Percentiles rank a stretch among this genome's conserved stretches.
Evolutionary conservation across 345 rosid genomes (phyloP).

Genomic region (Lepidium sativum): DNA sequence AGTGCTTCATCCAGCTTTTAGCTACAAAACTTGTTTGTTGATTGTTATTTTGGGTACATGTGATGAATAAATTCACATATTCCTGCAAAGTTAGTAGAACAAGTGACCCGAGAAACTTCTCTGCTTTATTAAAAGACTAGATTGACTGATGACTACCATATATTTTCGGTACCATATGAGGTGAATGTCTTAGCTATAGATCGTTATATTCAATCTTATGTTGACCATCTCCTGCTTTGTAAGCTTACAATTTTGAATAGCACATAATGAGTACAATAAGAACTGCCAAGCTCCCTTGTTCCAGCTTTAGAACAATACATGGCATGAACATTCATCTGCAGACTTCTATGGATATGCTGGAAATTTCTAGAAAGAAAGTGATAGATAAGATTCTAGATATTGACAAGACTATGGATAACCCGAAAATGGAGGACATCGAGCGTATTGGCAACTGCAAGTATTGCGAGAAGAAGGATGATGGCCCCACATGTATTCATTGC

Average conservation of each 20-base stretch:
- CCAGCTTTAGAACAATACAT: conserved; percentile 64
- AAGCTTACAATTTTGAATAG: background rate
- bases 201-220: background rate
- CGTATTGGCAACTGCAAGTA: conserved; percentile 59
- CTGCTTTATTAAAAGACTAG: background rate
- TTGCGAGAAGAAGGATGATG: conserved; percentile 63
- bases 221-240: background rate
- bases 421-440: conserved; percentile 67
- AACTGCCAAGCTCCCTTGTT: conserved; percentile 18
- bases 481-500: conserved; percentile 75
- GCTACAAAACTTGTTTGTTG: background rate
- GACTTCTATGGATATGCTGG: conserved; percentile 65
- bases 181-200: background rate
- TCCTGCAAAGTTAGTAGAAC: background rate
- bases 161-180: background rate
- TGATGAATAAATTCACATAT: background rate
- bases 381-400: conserved; percentile 62
- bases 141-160: background rate
- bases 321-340: conserved; percentile 81
- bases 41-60: background rate
- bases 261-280: background rate
- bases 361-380: conserved; percentile 53
- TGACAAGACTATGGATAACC: conserved; percentile 73
- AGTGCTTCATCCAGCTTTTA: background rate
- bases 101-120: background rate